Base-by-base conservation (phyloP, 2,329 filamentous ascomycete species). In the Biscogniauxia sp. region DNA sequence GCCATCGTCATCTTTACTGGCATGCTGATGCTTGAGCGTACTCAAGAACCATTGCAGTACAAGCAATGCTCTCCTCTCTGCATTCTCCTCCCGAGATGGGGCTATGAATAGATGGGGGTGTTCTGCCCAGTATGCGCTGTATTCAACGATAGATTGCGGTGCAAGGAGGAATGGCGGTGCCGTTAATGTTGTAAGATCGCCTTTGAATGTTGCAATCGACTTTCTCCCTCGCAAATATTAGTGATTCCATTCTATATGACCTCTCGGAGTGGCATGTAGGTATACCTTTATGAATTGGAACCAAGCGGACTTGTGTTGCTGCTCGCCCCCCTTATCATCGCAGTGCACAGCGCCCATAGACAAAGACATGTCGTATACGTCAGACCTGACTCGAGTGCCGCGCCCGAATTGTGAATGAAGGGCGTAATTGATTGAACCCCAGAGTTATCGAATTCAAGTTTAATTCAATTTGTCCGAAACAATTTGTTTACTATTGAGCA, bases 41-140 rank as follows among this genome's bases (percentile, higher is more conserved):
- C 88, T 93, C 58, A 98, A 79, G 79, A 97, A 98, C 94, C 94
- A 98, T 77, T 94, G 96, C 69, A 97, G 80, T n/a, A 98, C 94
- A 37, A 94, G 82, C 67, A 96, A 78, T 20, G 92, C 89, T 63
- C 94, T 88, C 80, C 92, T 95, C 70, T 90, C 86, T 0, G 93
- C 85, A 73, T 96, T 90, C 56, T 87, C 70, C 75, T 97, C 93
- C 60, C 84, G 82, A 54, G 92, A 90, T 2, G 94, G 92, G 13
- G 93, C 93, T 61, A 92, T 87, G 68, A 98, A 90, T 62, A 97
- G 78, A 19, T 81, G 77, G 3, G 91, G 91, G 71, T 93, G 89
- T 68, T 92, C 90, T 64, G 88, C 88, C 91, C 91, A 94, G 79
- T 93, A 93, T 56, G 89, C 85, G 64, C 89, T 91, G 79, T 91